Evolutionary conservation across 2,329 filamentous ascomycete species (phyloP), one percentile per base, ranked within the genome.

Genomic region (Apiospora malaysiana): DNA sequence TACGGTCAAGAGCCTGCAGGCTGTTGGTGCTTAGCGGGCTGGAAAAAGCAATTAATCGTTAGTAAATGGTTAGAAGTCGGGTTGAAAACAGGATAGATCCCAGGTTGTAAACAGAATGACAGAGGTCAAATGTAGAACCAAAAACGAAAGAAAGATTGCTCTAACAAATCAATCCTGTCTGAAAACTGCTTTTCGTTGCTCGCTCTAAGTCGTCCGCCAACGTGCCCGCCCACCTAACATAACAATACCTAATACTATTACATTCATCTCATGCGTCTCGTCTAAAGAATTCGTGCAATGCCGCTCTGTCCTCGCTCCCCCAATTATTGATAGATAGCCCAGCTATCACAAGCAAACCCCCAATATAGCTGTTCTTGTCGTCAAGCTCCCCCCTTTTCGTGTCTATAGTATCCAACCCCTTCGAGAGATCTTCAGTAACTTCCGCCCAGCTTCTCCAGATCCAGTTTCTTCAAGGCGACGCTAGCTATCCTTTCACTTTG

Each of bases 1-100:
- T 76, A 86, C 90, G 8, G 85, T 93, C 23, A 88, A 88, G 80
- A 91, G 88, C 43, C 79, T 94, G 76, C 86, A 92, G 79, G 78
- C 77, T n/a, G 77, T 83, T n/a, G 77, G 78, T 6, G 78, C 76
- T 14, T 81, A 72, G 73, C 27, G 25, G 5, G 21, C 2, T 43
- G 6, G 18, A 43, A n/a, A n/a, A n/a, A 43, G n/a, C 46, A 25
- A 37, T 45, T 37, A 9, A n/a, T 21, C 12, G 16, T 12, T 45
- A 45, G 32, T 4, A 45, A 2, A 45, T 45, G n/a, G 18, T 3
- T 23, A 37, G n/a, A 8, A 40, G 32, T 18, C n/a, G 51, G 27
- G 21, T 14, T 2, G 16, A 21, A 18, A 2, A 59, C 51, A 1
- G 4, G 21, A 59, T 4, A 4, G 32, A 59, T 59, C 18, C 12